Base-by-base conservation (phyloP, 768 basidiomycete genomes). In the Rhodotorula paludigena region DNA sequence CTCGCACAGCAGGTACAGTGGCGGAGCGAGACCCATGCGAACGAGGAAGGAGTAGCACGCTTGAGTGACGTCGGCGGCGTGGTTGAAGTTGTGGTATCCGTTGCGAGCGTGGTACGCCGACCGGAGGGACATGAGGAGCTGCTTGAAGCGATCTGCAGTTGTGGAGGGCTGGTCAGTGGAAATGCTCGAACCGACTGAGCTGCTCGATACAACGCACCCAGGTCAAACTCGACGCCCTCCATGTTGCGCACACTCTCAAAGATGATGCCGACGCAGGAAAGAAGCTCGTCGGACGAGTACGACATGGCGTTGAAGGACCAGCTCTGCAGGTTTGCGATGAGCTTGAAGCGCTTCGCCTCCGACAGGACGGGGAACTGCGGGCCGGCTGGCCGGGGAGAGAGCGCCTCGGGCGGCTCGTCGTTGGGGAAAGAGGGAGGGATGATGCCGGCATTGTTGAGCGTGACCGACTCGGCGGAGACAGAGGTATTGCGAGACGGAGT, bases 11-110 rank as follows among this genome's bases (percentile, higher is more conserved):
- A 87, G 83, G 2, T 83, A 82, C 15, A 89, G 81, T 3, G 89
- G 85, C 5, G 96, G 96, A 0, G 92, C 89, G 76, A 89, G 83
- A 38, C 86, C 87, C 23, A 89, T 88, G 36, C 85, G 82, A 53
- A 83, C 83, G 33, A 99, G 82, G 80, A 92, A 97, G 30, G 84
- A 85, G 75, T 96, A 91, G 8, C 86, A 85, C 1, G 93, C 92
- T 76, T 99, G 96, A 30, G 98, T 83, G 23, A 98, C 96, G 78
- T 99, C 96, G 49, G 96, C 81, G 1, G 93, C 96, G 79, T 99
- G 96, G 68, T 90, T 86, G 77, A 94, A 98, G 76, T 98, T 99
- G 82, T 99, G 96, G 78, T 99, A 99, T 35, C 89, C 87, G 79
- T 97, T 97, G 64, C 87, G 86, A 58, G 84, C 83, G 68, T 92